phyloP scores from a whole-genome alignment of 495 filamentous ascomycete genomes.

The Penicillium turbatum region DNA sequence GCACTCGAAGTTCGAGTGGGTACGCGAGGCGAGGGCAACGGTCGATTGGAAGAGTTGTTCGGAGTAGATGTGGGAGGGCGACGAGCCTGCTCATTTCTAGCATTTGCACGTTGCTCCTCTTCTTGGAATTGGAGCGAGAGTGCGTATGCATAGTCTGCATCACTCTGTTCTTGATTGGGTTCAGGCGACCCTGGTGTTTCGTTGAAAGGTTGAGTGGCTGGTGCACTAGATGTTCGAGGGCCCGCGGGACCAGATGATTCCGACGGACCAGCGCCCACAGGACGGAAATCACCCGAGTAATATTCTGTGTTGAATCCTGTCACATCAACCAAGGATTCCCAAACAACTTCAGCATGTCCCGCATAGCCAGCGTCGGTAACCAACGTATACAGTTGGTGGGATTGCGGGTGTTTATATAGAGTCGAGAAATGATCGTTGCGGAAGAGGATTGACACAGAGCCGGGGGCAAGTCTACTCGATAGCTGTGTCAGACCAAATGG shows the following conservation, averaged over 20 bases:
- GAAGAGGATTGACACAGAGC: conserved; percentile 82
- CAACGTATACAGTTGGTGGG: conserved; percentile 65
- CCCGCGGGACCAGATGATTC: conserved; percentile 21
- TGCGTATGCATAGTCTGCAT: conserved; percentile 48
- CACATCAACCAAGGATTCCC: conserved; percentile 89
- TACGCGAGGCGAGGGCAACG: conserved; percentile 7
- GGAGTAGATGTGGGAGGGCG: conserved; percentile 11
- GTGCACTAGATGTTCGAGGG: conserved; percentile 30
- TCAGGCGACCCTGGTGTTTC: conserved; percentile 13
- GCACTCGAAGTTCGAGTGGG: conserved; percentile 19
- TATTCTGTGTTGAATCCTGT: conserved; percentile 80
- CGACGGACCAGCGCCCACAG: conserved; percentile 57
- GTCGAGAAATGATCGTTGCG: conserved; percentile 97
- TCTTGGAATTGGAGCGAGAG: conserved; percentile 47
- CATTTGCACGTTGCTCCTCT: conserved; percentile 31
- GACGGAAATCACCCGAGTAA: conserved; percentile 84
- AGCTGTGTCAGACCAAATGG: conserved; percentile 72
- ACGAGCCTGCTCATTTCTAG: conserved; percentile 3
- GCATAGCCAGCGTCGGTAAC: conserved; percentile 93
- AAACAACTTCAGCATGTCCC: conserved; percentile 85
- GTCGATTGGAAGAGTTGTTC: conserved; percentile 7
- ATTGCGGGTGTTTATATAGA: conserved; percentile 74
- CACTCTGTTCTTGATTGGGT: conserved; percentile 43
- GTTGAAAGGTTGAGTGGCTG: conserved; percentile 3
- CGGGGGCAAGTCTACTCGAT: conserved; percentile 57